These are phyloP conservation scores for Phyllosticta citrichinensis DNA, from an alignment of 2,329 filamentous ascomycete genomes.

Conservation along the genomic window DNA sequence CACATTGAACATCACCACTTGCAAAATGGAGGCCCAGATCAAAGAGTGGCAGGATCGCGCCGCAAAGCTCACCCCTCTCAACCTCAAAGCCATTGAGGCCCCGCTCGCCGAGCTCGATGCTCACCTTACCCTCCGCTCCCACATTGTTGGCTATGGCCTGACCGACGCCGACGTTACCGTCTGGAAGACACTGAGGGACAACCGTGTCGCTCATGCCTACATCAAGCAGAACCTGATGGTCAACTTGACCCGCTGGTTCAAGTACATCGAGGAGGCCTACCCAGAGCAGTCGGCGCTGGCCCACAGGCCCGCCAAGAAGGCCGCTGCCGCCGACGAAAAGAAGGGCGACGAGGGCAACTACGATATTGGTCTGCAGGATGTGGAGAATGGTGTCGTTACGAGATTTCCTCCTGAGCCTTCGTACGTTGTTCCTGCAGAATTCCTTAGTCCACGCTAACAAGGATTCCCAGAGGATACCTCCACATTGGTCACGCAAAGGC, in stretches of 20 bases:
- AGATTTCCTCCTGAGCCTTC: constrained; percentile 92
- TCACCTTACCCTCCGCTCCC: constrained; percentile 77
- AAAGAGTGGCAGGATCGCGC: constrained; percentile 49
- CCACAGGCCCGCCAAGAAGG: constrained; percentile 21
- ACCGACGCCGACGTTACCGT: constrained; percentile 69
- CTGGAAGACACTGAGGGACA: constrained; percentile 74
- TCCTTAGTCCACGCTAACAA: constrained; percentile 12
- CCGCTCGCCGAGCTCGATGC: constrained; percentile 70
- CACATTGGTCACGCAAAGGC: constrained; percentile 96
- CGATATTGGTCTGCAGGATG: constrained; percentile 75
- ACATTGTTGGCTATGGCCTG: constrained; percentile 71
- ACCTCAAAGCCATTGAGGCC: constrained; percentile 76
- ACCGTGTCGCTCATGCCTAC: constrained; percentile 72
- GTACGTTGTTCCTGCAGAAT: constrained; percentile 34
- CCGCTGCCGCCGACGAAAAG: constrained; percentile 49
- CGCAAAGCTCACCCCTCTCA: constrained; percentile 44
- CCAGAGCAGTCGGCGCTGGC: constrained; percentile 69
- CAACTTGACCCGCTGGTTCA: constrained; percentile 80
- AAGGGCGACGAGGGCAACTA: constrained; percentile 67
- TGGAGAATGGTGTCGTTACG: constrained; percentile 81
- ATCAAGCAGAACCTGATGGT: constrained; percentile 67
- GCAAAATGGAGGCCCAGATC: constrained; percentile 28
- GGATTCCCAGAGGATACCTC: constrained; percentile 56
- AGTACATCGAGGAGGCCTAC: constrained; percentile 70
- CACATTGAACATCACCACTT: not conserved